Evolutionary conservation across 1,284 basidiomycete species (phyloP), one percentile per base, ranked within the genome.

Genomic region (Moesziomyces parantarcticus): DNA sequence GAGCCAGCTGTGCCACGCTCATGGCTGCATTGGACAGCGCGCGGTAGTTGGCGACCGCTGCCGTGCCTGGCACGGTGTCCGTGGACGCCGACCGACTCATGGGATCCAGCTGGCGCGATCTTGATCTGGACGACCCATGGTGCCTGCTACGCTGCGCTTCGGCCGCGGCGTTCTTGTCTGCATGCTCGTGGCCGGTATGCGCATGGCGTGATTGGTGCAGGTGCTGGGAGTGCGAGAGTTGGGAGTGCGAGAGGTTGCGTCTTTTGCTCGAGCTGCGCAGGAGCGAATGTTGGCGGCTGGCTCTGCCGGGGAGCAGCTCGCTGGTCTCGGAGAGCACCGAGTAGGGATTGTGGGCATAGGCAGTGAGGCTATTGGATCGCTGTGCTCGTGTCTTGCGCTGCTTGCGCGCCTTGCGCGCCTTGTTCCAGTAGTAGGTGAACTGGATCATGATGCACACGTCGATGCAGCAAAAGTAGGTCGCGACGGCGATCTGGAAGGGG

Each of bases 401-500:
- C 41, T 32, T 44, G 49, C 47, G 44, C 39, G 52, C 57, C 53
- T 50, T 62, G 9, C 58, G 34, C 32, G 54, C 53, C 49, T 62
- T 72, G 29, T 40, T 36, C 64, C 65, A 61, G 39, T 78, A 77
- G 59, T 75, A 76, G 55, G 51, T 46, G 42, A 54, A 81, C 62
- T 81, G 79, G 13, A 54, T 44, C 46, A 76, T 49, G 45, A 81
- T 74, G 56, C 69, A 70, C 11, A 65, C 53, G 40, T 81, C 79
- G 23, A 81, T 64, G 58, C 62, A 63, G 67, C 79, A 81, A 47
- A 81, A 81, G 60, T 80, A 80, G 23, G 62, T 65, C 0, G 79
- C 78, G 1, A 83, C 75, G 4, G 78, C 69, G 39, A 80, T 74
- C 61, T 83, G 82, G 21, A 83, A 81, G 6, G 75, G 68, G 2